Base-by-base conservation (phyloP, 202 grass and related monocot genomes). In the Carex sylvatica region DNA sequence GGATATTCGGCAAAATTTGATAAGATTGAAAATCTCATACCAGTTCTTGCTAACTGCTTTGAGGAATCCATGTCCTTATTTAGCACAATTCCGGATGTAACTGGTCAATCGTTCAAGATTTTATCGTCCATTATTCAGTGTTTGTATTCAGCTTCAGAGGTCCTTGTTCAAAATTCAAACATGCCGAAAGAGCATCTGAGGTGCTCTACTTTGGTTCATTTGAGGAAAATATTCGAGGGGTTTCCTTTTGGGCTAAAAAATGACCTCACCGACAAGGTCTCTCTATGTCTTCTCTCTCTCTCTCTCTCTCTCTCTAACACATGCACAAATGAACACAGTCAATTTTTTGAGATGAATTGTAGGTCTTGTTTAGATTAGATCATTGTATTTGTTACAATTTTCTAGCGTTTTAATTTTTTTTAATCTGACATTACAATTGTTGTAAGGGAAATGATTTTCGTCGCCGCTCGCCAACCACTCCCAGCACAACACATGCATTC, bases 11-110 rank as follows among this genome's bases (percentile, higher is more conserved):
- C 67, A 85, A 78, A 91, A 66, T 76, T 83, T 79, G 64, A 12
- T 18, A 97, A 90, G 77, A 88, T 95, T 85, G 88, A 93, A 83
- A 85, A 69, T 84, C 86, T 98, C 64, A 76, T 95, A 24, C 89
- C 85, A 79, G 86, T 98, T 82, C 89, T 98, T 12, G 20, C 90
- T 73, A 95, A 85, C 35, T 95, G 85, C 75, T 84, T 93, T 70
- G 80, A 92, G 79, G 86, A 95, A 79, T 95, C 86, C 53, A 87
- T 87, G 79, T 91, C 95, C 88, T 85, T 91, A 35, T 40, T 89
- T 22, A 86, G 81, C 82, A 70, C 80, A 83, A 88, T 80, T 38
- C 44, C 80, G 70, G 68, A 82, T 73, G 76, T 74, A 80, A 88
- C 89, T 83, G 86, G 83, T 68, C 90, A 87, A 60, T 93, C 87